Base-by-base conservation (phyloP, 768 basidiomycete species). In the Russula dissimulans region DNA sequence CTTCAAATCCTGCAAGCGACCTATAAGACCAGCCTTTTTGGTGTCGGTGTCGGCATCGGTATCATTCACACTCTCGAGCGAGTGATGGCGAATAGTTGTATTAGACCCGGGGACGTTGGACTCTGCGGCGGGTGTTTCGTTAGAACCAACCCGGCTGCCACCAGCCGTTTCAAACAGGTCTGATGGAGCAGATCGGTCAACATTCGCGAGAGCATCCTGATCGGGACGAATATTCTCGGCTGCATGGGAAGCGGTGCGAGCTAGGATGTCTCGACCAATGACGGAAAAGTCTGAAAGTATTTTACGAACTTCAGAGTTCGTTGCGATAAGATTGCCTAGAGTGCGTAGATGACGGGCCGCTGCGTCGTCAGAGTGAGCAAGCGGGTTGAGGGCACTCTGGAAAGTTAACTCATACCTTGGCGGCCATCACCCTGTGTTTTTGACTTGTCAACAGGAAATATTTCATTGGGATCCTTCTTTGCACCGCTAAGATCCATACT, bases 291-390 rank as follows among this genome's bases (percentile, higher is more conserved):
- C 91, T 2, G 83, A 80, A 54, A 95, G 73, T 32, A 97, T 84
- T 71, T 97, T 95, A 67, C 93, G 87, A 34, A 89, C 87, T 74
- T 95, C 90, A 0, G 89, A 87, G 75, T 99, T 99, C 69, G 95
- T 95, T 63, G 93, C 78, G 68, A 97, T 78, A 67, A 97, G 86
- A 45, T 82, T 81, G 61, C 91, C 77, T 49, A 99, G 81, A 0
- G 93, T 94, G 65, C 94, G 90, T 15, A 97, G 81, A 72, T 97
- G 91, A 57, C 80, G 79, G 48, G 89, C 82, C 22, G 92, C 92
- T 89, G 42, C 9, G 3, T 18, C 9, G 14, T 26, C 9, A 9
- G 1, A n/a, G 26, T 18, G 22, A 22, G 26, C 52, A 29, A 59
- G 18, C 4, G 34, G 17, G 17, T 39, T n/a, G 6, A 32, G 5